Conservation (phyloP, 306 rosid species). For the Urtica urens region DNA sequence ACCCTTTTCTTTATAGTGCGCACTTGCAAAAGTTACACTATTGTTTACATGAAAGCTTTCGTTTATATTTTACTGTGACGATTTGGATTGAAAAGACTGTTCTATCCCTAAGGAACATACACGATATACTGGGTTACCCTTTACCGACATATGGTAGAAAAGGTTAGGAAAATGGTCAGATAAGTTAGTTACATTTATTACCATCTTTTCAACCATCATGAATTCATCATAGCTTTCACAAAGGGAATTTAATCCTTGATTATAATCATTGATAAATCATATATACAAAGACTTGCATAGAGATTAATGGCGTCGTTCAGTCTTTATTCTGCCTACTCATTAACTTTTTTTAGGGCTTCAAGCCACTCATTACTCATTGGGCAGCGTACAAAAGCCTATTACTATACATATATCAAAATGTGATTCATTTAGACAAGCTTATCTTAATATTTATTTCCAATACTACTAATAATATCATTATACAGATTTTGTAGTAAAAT, state of each 20-base stretch:
- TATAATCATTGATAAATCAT: conserved; percentile 5
- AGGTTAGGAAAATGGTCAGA: not conserved
- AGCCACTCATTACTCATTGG: not conserved
- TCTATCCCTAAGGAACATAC: not conserved
- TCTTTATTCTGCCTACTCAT: not conserved
- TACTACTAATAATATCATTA: no score
- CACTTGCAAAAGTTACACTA: no score
- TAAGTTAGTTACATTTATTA: not conserved
- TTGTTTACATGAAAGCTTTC: no score
- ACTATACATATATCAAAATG: no score
- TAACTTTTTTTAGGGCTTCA: not conserved
- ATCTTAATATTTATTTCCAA: no score
- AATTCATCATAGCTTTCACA: not conserved
- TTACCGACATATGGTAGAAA: not conserved
- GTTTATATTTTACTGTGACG: no score
- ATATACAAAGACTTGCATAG: not conserved
- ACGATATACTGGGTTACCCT: not conserved
- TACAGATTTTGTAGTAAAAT: no score
- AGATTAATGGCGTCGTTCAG: not conserved
- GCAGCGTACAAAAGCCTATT: no score
- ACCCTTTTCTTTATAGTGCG: no score
- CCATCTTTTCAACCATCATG: conserved; percentile 1
- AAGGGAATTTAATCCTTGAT: not conserved
- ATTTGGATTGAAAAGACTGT: not conserved
- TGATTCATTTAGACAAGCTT: no score